Conservation (phyloP, 75 land plant genomes). For the Cunninghamia lanceolata region DNA sequence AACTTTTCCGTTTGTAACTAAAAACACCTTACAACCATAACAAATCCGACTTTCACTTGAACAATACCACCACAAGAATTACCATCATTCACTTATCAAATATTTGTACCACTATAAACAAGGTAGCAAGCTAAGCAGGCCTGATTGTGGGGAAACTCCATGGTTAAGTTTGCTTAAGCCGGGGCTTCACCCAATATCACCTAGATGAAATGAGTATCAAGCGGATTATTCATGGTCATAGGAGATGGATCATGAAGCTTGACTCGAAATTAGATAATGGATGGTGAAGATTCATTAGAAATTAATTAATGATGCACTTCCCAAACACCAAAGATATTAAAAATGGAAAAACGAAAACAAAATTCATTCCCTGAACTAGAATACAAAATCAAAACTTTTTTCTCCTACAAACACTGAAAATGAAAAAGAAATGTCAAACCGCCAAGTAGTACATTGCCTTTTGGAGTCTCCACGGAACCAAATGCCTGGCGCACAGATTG, state of each 20-base stretch:
- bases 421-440: not conserved
- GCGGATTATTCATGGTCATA: too few species aligned
- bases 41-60: not conserved
- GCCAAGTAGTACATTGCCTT: slow-evolving; percentile 72
- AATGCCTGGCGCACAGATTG: slow-evolving; percentile 65
- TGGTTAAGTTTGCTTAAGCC: too few species aligned
- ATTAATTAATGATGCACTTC: too few species aligned
- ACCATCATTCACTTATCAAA: not conserved
- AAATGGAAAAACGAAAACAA: not conserved
- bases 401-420: not conserved
- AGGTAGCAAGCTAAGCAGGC: not conserved
- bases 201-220: too few species aligned
- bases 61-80: not conserved
- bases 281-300: too few species aligned
- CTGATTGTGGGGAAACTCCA: too few species aligned
- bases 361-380: not conserved
- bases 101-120: not conserved
- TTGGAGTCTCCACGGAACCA: slow-evolving; percentile 48
- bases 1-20: not conserved
- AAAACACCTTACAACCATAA: not conserved
- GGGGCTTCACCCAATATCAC: too few species aligned
- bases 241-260: too few species aligned
- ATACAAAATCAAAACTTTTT: not conserved
- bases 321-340: too few species aligned
- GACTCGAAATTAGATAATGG: too few species aligned